Base-by-base conservation (phyloP, 2,329 filamentous ascomycete species). In the Exophiala mesophila region DNA sequence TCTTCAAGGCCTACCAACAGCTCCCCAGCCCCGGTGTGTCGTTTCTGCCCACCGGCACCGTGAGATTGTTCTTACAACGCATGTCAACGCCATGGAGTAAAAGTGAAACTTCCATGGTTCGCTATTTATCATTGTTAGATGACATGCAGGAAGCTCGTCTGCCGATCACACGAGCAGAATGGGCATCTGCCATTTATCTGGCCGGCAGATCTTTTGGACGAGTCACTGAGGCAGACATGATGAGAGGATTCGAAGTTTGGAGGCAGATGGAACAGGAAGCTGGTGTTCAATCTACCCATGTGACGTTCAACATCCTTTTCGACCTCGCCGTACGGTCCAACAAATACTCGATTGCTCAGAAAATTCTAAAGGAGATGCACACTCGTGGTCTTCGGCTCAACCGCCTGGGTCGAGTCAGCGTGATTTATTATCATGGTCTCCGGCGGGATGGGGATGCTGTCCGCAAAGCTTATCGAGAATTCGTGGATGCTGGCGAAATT, bases 271-370 rank as follows among this genome's bases (percentile, higher is more conserved):
- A 98, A 63, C 73, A 77, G 34, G 68, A 78, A 3, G 80, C 81
- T 2, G 74, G 77, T 1, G 63, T 88, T 10, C 67, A 68, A 53
- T 82, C 77, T 24, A 85, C 84, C 54, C 73, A 79, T 36, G 82
- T 88, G n/a, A 94, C 90, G 0, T 94, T 98, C 64, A 95, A 92
- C 59, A 84, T 96, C 34, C 74, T 98, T 9, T 96, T 95, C 55
- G 85, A 96, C 58, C 77, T 88, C 8, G 88, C 92, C 1, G 78
- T 87, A 54, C 94, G 92, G 62, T 80, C 87, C 0, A 85, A 85
- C 28, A 92, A 94, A 58, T 94, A 85, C 53, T 71, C 72, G 1
- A 76, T 97, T 16, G 89, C 88, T 3, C 85, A 96, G 55, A 85
- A 87, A 68, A 77, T 97, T 8, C 80, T 89, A 55, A 73, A 78